phyloP scores from a whole-genome alignment of 371 early-diverging fungal genomes.

The Fennellomyces sp. region DNA sequence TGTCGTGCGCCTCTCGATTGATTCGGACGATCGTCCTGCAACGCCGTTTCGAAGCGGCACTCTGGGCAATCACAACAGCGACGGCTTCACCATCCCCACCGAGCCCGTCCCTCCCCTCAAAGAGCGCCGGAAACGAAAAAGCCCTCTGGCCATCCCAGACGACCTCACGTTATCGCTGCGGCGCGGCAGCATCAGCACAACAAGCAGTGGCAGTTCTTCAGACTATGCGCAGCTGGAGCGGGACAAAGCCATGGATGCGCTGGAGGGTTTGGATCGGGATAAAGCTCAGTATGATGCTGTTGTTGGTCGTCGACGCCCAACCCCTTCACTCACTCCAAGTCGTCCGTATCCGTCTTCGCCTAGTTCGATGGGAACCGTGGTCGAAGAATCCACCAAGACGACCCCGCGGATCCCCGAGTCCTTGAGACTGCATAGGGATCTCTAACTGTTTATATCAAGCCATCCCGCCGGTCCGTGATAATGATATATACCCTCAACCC shows the following conservation, averaged over 20 bases:
- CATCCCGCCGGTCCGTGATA: too few relatives aligned
- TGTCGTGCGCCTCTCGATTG: slow-evolving; percentile 5
- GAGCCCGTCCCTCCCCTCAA: slow-evolving; percentile 16
- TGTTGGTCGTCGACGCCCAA: slow-evolving; percentile 16
- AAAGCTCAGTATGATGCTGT: slow-evolving; percentile 41
- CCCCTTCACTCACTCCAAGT: background rate
- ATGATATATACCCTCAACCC: too few relatives aligned
- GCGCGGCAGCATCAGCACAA: background rate
- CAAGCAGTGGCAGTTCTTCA: background rate
- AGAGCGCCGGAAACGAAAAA: slow-evolving; percentile 23
- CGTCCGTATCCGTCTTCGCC: slow-evolving; percentile 11
- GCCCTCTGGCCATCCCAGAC: slow-evolving; percentile 20
- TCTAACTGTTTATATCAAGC: too few relatives aligned
- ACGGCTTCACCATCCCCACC: background rate
- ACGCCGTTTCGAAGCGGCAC: slow-evolving; percentile 16
- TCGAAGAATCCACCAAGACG: background rate
- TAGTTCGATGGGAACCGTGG: slow-evolving; percentile 6
- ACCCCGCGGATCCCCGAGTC: background rate
- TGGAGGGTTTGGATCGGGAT: slow-evolving; percentile 19
- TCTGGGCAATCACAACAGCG: slow-evolving; percentile 4
- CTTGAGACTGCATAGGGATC: background rate
- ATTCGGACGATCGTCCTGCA: background rate
- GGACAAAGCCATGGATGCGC: slow-evolving; percentile 14
- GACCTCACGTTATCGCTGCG: slow-evolving; percentile 8
- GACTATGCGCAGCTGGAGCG: slow-evolving; percentile 1